Base-by-base conservation (phyloP, 2,329 filamentous ascomycete species). In the Elsinoe australis region DNA sequence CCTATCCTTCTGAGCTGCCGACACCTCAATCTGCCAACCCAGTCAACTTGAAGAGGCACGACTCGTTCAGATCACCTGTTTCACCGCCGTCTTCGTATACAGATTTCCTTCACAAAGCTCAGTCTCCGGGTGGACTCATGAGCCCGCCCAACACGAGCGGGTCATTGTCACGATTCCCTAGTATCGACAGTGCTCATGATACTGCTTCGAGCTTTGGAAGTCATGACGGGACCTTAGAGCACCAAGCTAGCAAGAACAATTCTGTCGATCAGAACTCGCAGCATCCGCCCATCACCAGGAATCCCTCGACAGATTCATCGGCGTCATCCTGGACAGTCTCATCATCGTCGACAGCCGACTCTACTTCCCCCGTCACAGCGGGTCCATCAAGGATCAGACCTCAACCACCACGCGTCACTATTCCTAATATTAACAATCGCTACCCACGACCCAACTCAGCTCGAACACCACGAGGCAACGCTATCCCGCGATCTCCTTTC, bases 61-160 rank as follows among this genome's bases (percentile, higher is more conserved):
- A 83, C 49, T 83, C 81, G 68, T 38, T 29, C 45, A 48, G 29
- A n/a, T 39, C 45, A 19, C 89, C 89, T 41, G 94, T 96, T 64
- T 94, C 85, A 45, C 90, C 90, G 46, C 90, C 90, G 2, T 74
- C 78, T 17, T 89, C 90, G 50, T 96, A 96, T 64, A 83, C 87
- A 56, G 88, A 96, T 61, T 96, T 95, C 62, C 80, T 96, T 54
- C 10, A 29, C n/a, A 90, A 88, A 68, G 81, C 82, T 52, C 80
- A 94, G 68, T 83, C 78, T 1, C 77, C 78, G 1, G 72, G 83
- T 14, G 72, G 83, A 14, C 73, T 88, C 51, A 79, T 81, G 61
- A 87, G 82, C 54, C 85, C 85, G 6, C 68, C 78, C 38, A 72
- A 78, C 39, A 76, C 81, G 32, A 69, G 71, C 44, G 70, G 71